phyloP scores from a whole-genome alignment of 129 eudicot species.

The Pittosporum tobira region DNA sequence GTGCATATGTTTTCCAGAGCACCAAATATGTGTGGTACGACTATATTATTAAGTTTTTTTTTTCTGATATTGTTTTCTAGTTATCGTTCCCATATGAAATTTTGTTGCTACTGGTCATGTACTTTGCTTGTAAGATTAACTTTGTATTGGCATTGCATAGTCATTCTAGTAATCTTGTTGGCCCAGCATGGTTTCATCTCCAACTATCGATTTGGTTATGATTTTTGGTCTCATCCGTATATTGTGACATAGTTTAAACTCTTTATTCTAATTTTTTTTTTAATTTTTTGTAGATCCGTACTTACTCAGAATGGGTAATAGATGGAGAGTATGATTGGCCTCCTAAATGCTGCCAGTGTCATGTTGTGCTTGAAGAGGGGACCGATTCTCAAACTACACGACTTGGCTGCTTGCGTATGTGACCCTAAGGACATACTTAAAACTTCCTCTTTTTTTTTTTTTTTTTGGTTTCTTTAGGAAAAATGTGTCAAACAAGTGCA shows the following conservation, averaged over 20 bases:
- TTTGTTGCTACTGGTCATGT: neutral
- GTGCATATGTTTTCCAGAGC: constrained; percentile 95
- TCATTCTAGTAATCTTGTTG: neutral
- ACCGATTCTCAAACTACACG: constrained; percentile 64
- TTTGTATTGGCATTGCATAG: too few species aligned
- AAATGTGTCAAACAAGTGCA: neutral
- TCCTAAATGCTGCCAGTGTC: constrained; percentile 75
- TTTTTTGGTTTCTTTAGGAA: neutral
- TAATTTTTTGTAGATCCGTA: constrained; percentile 65
- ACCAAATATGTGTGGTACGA: constrained; percentile 82
- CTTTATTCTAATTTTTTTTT: neutral
- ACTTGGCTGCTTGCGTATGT: constrained; percentile 95
- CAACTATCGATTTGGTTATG: too few species aligned
- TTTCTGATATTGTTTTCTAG: too few species aligned
- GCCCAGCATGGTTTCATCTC: too few species aligned
- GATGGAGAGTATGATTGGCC: constrained; percentile 99
- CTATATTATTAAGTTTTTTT: neutral
- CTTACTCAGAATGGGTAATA: constrained; percentile 98
- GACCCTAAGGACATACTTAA: constrained; percentile 15
- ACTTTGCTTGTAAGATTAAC: neutral
- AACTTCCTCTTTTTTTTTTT: constrained; percentile 7
- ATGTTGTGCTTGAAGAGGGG: constrained; percentile 55
- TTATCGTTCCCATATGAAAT: neutral
- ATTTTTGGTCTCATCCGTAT: too few species aligned
- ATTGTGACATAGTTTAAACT: neutral